Evolutionary conservation across 208 protist species (phyloP).

Genomic region (Acanthamoeba lenticulata): DNA sequence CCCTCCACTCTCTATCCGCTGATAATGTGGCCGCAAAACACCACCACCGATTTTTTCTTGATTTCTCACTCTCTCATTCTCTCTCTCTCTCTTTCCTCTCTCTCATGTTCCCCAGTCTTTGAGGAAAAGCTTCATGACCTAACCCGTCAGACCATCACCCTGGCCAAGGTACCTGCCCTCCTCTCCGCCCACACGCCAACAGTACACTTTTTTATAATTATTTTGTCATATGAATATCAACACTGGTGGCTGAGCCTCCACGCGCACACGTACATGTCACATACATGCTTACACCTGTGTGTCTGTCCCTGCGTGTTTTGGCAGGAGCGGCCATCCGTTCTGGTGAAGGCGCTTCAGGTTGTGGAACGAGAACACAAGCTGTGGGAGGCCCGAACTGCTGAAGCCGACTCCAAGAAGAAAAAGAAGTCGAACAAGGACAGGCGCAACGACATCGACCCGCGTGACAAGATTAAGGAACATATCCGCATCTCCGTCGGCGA

Average conservation of each 20-base stretch:
- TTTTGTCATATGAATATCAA: too few relatives aligned
- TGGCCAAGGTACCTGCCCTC: not conserved
- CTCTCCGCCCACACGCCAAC: not conserved
- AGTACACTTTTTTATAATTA: too few relatives aligned
- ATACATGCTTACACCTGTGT: too few relatives aligned
- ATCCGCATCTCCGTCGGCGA: not conserved
- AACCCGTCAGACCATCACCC: not conserved
- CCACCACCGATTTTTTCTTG: not conserved
- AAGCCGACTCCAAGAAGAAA: not conserved
- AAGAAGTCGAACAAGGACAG: slow-evolving; percentile 2
- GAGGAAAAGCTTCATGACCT: slow-evolving; percentile 37
- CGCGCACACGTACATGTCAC: too few relatives aligned
- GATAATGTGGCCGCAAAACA: not conserved
- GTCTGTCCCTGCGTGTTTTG: too few relatives aligned
- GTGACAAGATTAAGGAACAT: not conserved
- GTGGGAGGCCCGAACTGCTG: not conserved
- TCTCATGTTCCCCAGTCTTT: not conserved
- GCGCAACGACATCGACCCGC: not conserved
- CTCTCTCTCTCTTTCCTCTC: not conserved
- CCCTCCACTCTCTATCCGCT: not conserved
- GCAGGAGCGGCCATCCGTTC: not conserved
- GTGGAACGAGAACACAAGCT: slow-evolving; percentile 40
- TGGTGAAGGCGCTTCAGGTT: slow-evolving; percentile 17
- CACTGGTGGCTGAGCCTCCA: too few relatives aligned
- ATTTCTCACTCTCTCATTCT: not conserved